phyloP scores from a whole-genome alignment of 495 filamentous ascomycete species.

The Oleoguttula mirabilis region DNA sequence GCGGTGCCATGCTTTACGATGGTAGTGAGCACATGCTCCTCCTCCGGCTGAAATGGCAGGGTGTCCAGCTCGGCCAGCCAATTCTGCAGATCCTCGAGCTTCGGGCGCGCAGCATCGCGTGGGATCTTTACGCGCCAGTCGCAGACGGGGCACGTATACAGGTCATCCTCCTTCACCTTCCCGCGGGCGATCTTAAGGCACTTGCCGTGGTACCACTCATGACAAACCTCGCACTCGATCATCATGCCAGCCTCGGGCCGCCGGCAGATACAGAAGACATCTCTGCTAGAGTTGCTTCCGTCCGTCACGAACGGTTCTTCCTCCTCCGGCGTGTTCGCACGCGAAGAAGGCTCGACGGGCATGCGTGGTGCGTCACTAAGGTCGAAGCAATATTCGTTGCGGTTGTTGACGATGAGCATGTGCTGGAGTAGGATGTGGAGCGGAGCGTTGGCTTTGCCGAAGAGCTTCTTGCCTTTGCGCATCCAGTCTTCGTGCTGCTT shows the following conservation, averaged over 20 bases:
- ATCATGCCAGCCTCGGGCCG: slow-evolving; percentile 93
- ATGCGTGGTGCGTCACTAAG: slow-evolving; percentile 77
- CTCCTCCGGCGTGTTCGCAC: slow-evolving; percentile 68
- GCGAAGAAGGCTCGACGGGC: slow-evolving; percentile 82
- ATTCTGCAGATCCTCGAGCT: slow-evolving; percentile 76
- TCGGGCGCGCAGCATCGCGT: slow-evolving; percentile 91
- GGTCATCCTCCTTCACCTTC: slow-evolving; percentile 95
- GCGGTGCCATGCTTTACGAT: slow-evolving; percentile 74
- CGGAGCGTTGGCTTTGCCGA: slow-evolving; percentile 96
- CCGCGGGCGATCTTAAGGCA: slow-evolving; percentile 96
- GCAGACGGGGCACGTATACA: slow-evolving; percentile 96
- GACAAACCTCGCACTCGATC: slow-evolving; percentile 97
- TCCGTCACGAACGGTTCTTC: slow-evolving; percentile 29
- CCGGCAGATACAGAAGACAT: slow-evolving; percentile 96
- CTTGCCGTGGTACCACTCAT: slow-evolving; percentile 99
- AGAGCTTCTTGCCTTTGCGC: slow-evolving; percentile 94
- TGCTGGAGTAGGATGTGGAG: slow-evolving; percentile 86
- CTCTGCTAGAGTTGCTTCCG: slow-evolving; percentile 45
- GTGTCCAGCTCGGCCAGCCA: slow-evolving; percentile 77
- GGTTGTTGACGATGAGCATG: slow-evolving; percentile 83
- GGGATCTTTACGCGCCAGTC: slow-evolving; percentile 97
- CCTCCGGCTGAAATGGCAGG: slow-evolving; percentile 92
- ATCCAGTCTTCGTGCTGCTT: slow-evolving; percentile 99
- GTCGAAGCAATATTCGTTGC: slow-evolving; percentile 86
- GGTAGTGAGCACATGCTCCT: slow-evolving; percentile 69